Base-by-base conservation (phyloP, 139 green algal genomes). In the Dunaliella primolecta region DNA sequence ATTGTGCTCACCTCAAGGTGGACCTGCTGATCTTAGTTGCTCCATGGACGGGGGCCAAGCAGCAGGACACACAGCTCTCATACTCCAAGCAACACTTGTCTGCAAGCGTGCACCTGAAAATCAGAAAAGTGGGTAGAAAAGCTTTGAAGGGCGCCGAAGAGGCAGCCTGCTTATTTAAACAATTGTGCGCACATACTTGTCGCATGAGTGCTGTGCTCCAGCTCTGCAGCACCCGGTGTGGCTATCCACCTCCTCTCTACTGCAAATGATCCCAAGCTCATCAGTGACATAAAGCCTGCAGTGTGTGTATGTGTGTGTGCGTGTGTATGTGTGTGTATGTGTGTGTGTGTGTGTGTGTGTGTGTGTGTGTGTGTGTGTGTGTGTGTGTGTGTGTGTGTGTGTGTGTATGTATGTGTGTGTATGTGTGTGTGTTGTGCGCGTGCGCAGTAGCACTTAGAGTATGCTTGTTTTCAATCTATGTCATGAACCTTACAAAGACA, bases 31-130 rank as follows among this genome's bases (percentile, higher is more conserved):
- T 70, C 23, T 85, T 78, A 0, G 84, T 80, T 0, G 89, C 86
- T 35, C 89, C 75, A 70, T 96, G 35, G 20, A 85, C 34, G 0
- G 94, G 93, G 0, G 81, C 75, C 81, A 97, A 80, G 85, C 94
- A 97, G 89, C 94, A 97, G 0, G 94, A 96, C 20, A 97, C 92
- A 78, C 94, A 97, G 46, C 91, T 77, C 83, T 97, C 94, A 81
- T 93, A 96, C 37, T 90, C 87, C 0, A 88, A 81, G 85, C 94
- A 97, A 90, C 94, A 97, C 27, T 78, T 82, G 88, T 95, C 93
- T 0, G 87, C 64, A 21, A 80, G 27, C 35, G 87, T 85, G 75
- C 94, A 97, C 57, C 93, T 96, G 90, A 77, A 88, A 0, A 15
- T 83, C 29, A 76, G 2, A 23, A 56, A 55, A 33, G 36, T 74